These are phyloP conservation scores for Mycena vitilis DNA, from an alignment of 768 basidiomycete genomes.

Conservation along the genomic window DNA sequence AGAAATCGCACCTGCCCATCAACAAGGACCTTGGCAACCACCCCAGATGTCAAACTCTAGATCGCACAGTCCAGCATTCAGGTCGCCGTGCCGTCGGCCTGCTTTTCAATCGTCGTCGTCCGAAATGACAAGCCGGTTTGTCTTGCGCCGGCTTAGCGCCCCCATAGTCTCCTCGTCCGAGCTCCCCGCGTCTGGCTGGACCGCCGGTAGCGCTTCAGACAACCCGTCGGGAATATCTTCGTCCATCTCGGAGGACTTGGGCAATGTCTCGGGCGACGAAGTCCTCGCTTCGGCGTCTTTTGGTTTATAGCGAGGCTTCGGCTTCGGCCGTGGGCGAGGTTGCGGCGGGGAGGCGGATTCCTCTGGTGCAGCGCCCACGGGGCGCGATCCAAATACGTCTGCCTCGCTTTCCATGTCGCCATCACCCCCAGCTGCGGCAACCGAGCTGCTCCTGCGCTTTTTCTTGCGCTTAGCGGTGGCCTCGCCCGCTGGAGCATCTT, in stretches of 20 bases:
- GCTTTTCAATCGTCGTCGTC: slow-evolving; percentile 23
- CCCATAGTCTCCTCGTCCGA: slow-evolving; percentile 22
- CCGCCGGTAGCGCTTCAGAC: neutral
- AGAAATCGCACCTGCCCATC: slow-evolving; percentile 9
- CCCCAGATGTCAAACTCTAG: slow-evolving; percentile 30
- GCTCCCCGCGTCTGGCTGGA: neutral
- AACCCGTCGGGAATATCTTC: slow-evolving; percentile 9
- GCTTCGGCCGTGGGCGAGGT: slow-evolving; percentile 8
- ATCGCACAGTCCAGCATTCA: slow-evolving; percentile 13
- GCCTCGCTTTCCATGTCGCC: neutral
- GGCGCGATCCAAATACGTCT: slow-evolving; percentile 23
- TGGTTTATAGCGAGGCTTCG: slow-evolving; percentile 10
- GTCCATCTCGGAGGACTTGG: slow-evolving; percentile 25
- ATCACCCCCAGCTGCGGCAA: neutral
- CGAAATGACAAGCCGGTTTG: slow-evolving; percentile 26
- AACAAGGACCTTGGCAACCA: slow-evolving; percentile 25
- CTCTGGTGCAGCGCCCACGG: neutral
- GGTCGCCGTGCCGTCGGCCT: slow-evolving; percentile 1
- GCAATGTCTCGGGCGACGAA: neutral
- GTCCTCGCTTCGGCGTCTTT: slow-evolving; percentile 7
- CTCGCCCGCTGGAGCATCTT: slow-evolving; percentile 17
- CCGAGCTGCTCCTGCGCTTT: slow-evolving; percentile 26
- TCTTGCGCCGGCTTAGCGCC: slow-evolving; percentile 16
- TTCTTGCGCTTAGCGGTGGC: slow-evolving; percentile 40
- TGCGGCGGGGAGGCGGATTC: neutral